Evolutionary conservation across 306 rosid species (phyloP).

Genomic region (Quercus ilex): DNA sequence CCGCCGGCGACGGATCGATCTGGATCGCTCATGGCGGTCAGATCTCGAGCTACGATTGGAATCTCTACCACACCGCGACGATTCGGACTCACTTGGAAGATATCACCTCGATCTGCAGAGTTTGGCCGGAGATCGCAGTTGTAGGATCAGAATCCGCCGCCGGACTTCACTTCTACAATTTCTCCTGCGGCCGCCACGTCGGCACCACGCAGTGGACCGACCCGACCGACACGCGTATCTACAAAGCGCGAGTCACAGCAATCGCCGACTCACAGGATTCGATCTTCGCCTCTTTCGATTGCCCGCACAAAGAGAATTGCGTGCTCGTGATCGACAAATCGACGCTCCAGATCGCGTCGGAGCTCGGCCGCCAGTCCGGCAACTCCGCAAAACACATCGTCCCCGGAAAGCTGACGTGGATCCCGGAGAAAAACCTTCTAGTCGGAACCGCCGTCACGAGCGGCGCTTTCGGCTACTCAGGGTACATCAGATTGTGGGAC

Average conservation of each 20-base stretch:
- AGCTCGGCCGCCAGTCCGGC: slow-evolving; percentile 64
- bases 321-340: slow-evolving; percentile 64
- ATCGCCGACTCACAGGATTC: slow-evolving; percentile 42
- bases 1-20: slow-evolving; percentile 52
- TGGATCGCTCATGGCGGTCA: slow-evolving; percentile 95
- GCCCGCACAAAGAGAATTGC: slow-evolving; percentile 64
- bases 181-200: slow-evolving; percentile 58
- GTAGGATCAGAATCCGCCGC: slow-evolving; percentile 57
- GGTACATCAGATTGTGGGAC: slow-evolving; percentile 82
- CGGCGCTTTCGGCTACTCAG: slow-evolving; percentile 80
- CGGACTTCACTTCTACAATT: slow-evolving; percentile 76
- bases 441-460: slow-evolving; percentile 51
- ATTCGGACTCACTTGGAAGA: slow-evolving; percentile 71
- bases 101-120: slow-evolving; percentile 61
- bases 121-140: slow-evolving; percentile 71
- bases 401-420: slow-evolving; percentile 59
- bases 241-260: slow-evolving; percentile 75
- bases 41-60: slow-evolving; percentile 69
- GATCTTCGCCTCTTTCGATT: slow-evolving; percentile 65
- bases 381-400: slow-evolving; percentile 62
- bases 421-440: slow-evolving; percentile 52
- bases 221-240: slow-evolving; percentile 68
- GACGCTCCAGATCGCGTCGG: slow-evolving; percentile 47
- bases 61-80: slow-evolving; percentile 52
- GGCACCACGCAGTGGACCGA: slow-evolving; percentile 79